Evolutionary conservation across 495 filamentous ascomycete genomes (phyloP).

Genomic region (Penicillium steckii): DNA sequence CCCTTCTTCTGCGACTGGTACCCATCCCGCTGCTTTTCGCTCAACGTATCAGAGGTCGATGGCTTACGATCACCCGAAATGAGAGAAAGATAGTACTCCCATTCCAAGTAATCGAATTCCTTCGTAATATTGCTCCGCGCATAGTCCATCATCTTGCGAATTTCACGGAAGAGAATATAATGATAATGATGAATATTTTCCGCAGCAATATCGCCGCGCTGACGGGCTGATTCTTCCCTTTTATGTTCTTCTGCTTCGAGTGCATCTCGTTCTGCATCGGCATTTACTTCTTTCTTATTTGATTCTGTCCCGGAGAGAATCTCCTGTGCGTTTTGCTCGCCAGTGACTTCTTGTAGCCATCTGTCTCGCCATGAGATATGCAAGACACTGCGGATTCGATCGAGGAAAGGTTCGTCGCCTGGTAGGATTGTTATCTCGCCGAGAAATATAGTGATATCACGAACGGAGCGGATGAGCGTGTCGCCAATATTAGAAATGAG

Average conservation of each 20-base stretch:
- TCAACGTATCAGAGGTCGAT: constrained; percentile 19
- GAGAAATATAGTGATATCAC: constrained; percentile 66
- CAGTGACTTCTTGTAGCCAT: constrained; percentile 22
- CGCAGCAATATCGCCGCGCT: constrained; percentile 42
- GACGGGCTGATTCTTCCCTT: constrained; percentile 35
- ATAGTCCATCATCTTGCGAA: constrained; percentile 64
- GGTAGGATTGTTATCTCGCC: constrained; percentile 77
- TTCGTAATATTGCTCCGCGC: constrained; percentile 56
- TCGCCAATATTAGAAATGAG: constrained; percentile 78
- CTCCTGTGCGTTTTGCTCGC: constrained; percentile 12
- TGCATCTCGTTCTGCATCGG: not conserved
- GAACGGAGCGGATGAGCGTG: constrained; percentile 62
- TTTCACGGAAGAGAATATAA: constrained; percentile 64
- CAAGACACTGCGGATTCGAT: constrained; percentile 19
- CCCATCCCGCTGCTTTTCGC: constrained; percentile 7
- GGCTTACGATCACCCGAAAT: constrained; percentile 65
- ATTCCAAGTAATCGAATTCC: constrained; percentile 76
- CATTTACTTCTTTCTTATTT: constrained; percentile 1
- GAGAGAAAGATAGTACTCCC: constrained; percentile 75
- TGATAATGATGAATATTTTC: constrained; percentile 60
- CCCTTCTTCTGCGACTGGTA: constrained; percentile 13
- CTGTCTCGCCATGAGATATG: constrained; percentile 18
- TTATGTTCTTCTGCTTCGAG: constrained; percentile 37
- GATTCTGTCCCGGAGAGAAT: not conserved
- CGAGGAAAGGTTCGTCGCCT: constrained; percentile 46